These are phyloP conservation scores for Clavulina sp. DNA, from an alignment of 768 basidiomycete genomes.

Conservation along the genomic window DNA sequence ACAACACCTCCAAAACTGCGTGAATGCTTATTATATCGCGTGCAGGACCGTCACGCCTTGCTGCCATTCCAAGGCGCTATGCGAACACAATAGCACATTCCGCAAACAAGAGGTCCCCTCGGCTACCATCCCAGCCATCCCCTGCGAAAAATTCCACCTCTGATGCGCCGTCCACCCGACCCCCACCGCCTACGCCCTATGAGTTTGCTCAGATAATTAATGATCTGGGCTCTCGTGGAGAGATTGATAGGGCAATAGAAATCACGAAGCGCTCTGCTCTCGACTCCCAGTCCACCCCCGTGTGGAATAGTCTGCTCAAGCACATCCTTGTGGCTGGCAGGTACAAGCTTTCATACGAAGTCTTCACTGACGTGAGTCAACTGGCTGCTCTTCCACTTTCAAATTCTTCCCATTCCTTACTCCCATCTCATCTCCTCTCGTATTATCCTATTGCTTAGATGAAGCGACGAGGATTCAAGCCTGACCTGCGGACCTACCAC, in stretches of 20 bases:
- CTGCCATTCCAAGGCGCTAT: slow-evolving; percentile 1
- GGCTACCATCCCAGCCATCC: too few relatives aligned
- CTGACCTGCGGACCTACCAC: slow-evolving; percentile 46
- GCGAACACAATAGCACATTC: too few relatives aligned
- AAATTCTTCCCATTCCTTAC: background rate
- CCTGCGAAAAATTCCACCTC: too few relatives aligned
- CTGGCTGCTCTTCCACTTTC: background rate
- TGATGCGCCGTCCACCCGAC: too few relatives aligned
- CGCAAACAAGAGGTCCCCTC: too few relatives aligned
- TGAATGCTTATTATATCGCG: too few relatives aligned
- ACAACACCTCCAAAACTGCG: background rate
- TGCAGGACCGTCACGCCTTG: slow-evolving; percentile 2
- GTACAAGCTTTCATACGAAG: slow-evolving; percentile 40
- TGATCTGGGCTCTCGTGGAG: slow-evolving; percentile 32
- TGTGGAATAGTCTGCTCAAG: slow-evolving; percentile 69
- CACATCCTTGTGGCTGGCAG: slow-evolving; percentile 38
- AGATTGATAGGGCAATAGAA: slow-evolving; percentile 43
- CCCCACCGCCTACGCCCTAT: slow-evolving; percentile 11
- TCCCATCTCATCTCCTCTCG: too few relatives aligned
- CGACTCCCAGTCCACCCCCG: slow-evolving; percentile 53
- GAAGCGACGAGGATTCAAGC: slow-evolving; percentile 66
- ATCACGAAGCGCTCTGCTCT: slow-evolving; percentile 52
- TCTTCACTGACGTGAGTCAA: slow-evolving; percentile 47
- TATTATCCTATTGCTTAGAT: too few relatives aligned
- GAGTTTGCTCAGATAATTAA: slow-evolving; percentile 11